These are phyloP conservation scores for Tolypocladium inflatum DNA, from an alignment of 2,329 filamentous ascomycete genomes.

Conservation along the genomic window DNA sequence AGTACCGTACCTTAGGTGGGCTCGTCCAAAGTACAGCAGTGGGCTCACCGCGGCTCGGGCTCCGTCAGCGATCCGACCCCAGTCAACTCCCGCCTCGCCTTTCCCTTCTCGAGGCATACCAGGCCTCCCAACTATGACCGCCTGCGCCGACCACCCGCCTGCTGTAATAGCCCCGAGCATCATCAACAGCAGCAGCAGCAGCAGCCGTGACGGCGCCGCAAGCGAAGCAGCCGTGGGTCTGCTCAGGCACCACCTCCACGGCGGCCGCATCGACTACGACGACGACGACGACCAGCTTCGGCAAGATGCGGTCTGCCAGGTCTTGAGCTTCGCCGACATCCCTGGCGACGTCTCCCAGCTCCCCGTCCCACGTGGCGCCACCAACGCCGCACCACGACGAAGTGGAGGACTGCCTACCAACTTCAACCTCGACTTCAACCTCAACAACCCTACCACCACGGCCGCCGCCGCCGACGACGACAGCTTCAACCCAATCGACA, in stretches of 20 bases:
- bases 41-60: not conserved
- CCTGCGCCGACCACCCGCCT: constrained; percentile 5
- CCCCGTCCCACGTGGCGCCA: constrained; percentile 17
- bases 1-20: no score
- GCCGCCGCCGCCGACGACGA: constrained; percentile 2
- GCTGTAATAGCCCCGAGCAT: constrained; percentile 2
- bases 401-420: not conserved
- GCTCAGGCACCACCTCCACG: not conserved
- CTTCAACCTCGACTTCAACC: constrained; percentile 3
- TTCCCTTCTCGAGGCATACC: not conserved
- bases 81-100: not conserved
- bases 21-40: not conserved
- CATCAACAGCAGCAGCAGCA: not conserved
- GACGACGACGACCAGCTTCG: not conserved
- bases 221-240: not conserved
- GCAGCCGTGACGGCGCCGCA: not conserved
- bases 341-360: constrained; percentile 15
- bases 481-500: constrained; percentile 1
- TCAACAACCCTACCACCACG: not conserved
- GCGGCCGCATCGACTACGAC: not conserved
- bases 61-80: not conserved
- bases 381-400: constrained; percentile 12
- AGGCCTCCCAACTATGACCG: constrained; percentile 5
- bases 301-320: constrained; percentile 10
- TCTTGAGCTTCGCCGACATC: constrained; percentile 18